These are phyloP conservation scores for Aethionema arabicum DNA, from an alignment of 345 rosid genomes.

Conservation along the genomic window DNA sequence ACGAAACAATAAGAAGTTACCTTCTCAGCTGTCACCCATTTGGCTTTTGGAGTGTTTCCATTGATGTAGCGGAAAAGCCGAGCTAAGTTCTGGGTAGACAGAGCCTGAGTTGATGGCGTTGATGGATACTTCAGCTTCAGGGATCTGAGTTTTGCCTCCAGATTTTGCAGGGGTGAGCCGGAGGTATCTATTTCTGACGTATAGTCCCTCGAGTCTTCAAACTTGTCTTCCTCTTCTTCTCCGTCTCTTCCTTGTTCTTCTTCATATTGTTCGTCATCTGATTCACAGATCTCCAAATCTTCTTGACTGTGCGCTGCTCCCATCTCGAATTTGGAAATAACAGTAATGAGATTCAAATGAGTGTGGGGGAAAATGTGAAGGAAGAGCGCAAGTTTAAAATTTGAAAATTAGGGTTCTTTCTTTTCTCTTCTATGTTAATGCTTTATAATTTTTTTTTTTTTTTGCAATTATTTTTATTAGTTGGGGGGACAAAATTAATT, in stretches of 20 bases:
- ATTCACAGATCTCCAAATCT: slow-evolving; percentile 63
- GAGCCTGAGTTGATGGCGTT: slow-evolving; percentile 29
- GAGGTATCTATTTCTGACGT: slow-evolving; percentile 48
- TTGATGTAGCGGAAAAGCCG: slow-evolving; percentile 69
- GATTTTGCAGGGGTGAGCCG: slow-evolving; percentile 55
- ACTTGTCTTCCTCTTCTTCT: slow-evolving; percentile 47
- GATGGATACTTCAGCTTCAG: slow-evolving; percentile 67
- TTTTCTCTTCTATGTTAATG: no score
- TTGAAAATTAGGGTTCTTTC: slow-evolving; percentile 52
- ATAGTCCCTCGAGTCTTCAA: slow-evolving; percentile 51
- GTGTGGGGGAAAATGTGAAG: slow-evolving; percentile 24
- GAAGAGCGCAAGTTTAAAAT: slow-evolving; percentile 44
- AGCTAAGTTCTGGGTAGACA: slow-evolving; percentile 45
- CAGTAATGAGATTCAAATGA: slow-evolving; percentile 31
- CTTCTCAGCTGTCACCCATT: slow-evolving; percentile 73
- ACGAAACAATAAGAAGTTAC: slow-evolving; percentile 53
- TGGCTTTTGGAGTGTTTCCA: slow-evolving; percentile 77
- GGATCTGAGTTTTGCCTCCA: slow-evolving; percentile 60
- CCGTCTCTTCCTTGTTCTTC: slow-evolving; percentile 41
- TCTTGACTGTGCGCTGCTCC: slow-evolving; percentile 71
- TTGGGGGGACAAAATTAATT: not conserved
- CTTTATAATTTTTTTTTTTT: no score
- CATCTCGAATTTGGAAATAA: slow-evolving; percentile 35
- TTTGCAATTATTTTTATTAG: no score
- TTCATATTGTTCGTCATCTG: slow-evolving; percentile 51